These are phyloP conservation scores for Graphiopsis chlorocephala DNA, from an alignment of 2,329 filamentous ascomycete species.

Conservation along the genomic window DNA sequence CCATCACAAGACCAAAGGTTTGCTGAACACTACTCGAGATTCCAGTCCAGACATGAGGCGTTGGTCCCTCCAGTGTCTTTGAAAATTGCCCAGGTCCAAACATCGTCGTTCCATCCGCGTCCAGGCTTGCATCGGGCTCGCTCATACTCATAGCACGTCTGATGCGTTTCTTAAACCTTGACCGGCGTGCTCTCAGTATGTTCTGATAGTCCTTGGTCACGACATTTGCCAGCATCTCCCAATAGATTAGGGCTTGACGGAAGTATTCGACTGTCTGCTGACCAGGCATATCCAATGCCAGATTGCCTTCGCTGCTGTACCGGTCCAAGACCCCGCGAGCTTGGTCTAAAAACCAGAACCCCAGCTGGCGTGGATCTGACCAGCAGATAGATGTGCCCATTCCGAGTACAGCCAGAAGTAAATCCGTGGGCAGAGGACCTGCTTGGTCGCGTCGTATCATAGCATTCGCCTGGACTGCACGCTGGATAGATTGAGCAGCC, in stretches of 20 bases:
- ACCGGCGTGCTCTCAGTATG: not conserved
- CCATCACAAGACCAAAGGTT: slow-evolving; percentile 16
- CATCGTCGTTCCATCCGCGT: not conserved
- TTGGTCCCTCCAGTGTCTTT: not conserved
- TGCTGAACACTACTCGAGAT: slow-evolving; percentile 16
- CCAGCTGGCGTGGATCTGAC: slow-evolving; percentile 19
- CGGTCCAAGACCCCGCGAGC: slow-evolving; percentile 14
- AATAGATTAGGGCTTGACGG: slow-evolving; percentile 17
- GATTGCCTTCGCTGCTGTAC: not conserved
- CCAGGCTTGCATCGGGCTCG: not conserved
- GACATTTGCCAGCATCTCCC: slow-evolving; percentile 19
- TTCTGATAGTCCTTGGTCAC: slow-evolving; percentile 15
- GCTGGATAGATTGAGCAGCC: slow-evolving; percentile 15
- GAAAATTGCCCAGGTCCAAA: not conserved
- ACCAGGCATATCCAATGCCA: not conserved
- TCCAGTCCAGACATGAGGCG: slow-evolving; percentile 18
- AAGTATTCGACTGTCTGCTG: slow-evolving; percentile 14
- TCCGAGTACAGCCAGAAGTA: slow-evolving; percentile 20
- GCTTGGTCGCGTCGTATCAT: not conserved
- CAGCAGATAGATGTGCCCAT: slow-evolving; percentile 22
- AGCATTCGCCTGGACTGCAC: not conserved
- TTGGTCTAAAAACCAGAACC: slow-evolving; percentile 16
- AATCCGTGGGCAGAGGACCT: slow-evolving; percentile 13
- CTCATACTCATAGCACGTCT: slow-evolving; percentile 11
- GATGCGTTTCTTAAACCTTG: slow-evolving; percentile 12